A percentile compares a stretch with the other conserved stretches of the same genome.
phyloP scores from a whole-genome alignment of 2,329 filamentous ascomycete species.

The Aspergillus sp. region DNA sequence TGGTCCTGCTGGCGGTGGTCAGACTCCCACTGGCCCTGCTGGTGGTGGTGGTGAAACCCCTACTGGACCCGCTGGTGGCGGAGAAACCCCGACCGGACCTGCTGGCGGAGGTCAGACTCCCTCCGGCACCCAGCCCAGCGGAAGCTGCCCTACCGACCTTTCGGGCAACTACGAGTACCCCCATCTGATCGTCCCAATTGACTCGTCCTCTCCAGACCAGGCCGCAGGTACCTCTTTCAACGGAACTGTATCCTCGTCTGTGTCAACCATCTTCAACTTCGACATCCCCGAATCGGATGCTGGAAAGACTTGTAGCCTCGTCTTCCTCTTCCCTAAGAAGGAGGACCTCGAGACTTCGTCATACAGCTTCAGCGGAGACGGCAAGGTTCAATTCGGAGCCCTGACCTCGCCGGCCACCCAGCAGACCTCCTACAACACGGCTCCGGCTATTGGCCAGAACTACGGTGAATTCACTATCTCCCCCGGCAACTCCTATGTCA shows the following conservation, averaged over 20 bases:
- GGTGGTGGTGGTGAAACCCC: neutral
- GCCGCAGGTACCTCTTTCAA: conserved; percentile 56
- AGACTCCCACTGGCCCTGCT: neutral
- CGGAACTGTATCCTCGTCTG: conserved; percentile 53
- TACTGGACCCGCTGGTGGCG: neutral
- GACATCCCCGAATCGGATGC: conserved; percentile 57
- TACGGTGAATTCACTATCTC: conserved; percentile 47
- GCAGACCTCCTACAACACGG: conserved; percentile 56
- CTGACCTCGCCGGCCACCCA: conserved; percentile 48
- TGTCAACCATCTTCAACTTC: conserved; percentile 68
- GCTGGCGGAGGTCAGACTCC: neutral
- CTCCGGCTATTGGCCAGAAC: conserved; percentile 47
- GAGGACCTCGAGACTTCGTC: conserved; percentile 60
- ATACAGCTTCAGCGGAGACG: conserved; percentile 56
- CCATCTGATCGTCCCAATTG: conserved; percentile 62
- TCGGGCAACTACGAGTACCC: conserved; percentile 55
- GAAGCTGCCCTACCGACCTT: conserved; percentile 48
- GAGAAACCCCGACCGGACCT: neutral
- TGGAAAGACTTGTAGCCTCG: conserved; percentile 62
- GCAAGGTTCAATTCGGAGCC: conserved; percentile 54
- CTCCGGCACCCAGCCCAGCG: conserved; percentile 11
- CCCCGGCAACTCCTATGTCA: conserved; percentile 56
- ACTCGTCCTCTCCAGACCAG: conserved; percentile 53
- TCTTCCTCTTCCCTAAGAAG: conserved; percentile 64
- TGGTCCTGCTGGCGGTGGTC: neutral